A percentile compares a stretch with the other conserved stretches of the same genome.
Evolutionary conservation across 345 rosid genomes (phyloP).

Genomic region (Citrus inodora): DNA sequence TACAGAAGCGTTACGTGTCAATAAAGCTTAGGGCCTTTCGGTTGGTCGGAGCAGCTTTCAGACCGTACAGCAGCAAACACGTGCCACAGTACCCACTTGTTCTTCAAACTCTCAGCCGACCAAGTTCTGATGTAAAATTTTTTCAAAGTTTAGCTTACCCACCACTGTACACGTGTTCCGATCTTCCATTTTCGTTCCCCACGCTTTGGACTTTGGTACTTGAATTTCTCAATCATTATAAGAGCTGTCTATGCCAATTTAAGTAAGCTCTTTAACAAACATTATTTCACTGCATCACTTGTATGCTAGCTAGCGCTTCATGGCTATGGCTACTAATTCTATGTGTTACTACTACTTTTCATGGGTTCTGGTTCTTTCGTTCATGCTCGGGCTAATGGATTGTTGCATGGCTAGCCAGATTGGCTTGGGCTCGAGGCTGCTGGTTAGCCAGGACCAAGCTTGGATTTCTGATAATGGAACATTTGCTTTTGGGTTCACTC

Average conservation of each 20-base stretch:
- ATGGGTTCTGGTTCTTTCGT: slow-evolving; percentile 15
- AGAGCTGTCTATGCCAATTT: slow-evolving; percentile 12
- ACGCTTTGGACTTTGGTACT: not conserved
- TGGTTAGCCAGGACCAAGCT: slow-evolving; percentile 36
- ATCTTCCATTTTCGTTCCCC: slow-evolving; percentile 5
- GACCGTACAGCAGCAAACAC: slow-evolving; percentile 3
- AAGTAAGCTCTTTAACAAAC: slow-evolving; percentile 8
- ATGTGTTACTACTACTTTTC: not conserved
- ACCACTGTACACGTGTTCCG: slow-evolving; percentile 42
- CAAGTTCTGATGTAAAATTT: slow-evolving; percentile 7
- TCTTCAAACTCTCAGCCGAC: slow-evolving; percentile 36
- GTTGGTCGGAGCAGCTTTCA: not conserved
- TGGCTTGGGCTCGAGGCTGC: slow-evolving; percentile 57
- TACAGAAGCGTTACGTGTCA: slow-evolving; percentile 5
- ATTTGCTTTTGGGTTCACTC: slow-evolving; percentile 74
- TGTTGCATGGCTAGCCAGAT: slow-evolving; percentile 39
- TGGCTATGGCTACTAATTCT: slow-evolving; percentile 20
- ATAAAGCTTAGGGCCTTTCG: not conserved
- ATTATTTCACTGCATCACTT: not conserved
- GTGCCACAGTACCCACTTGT: slow-evolving; percentile 12
- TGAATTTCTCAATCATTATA: slow-evolving; percentile 20
- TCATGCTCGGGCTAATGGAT: slow-evolving; percentile 7
- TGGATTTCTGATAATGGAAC: slow-evolving; percentile 79
- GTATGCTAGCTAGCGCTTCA: slow-evolving; percentile 6
- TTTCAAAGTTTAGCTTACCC: slow-evolving; percentile 80